Evolutionary conservation across 2,329 filamentous ascomycete genomes (phyloP).

Genomic region (Hyphodiscus sp.): DNA sequence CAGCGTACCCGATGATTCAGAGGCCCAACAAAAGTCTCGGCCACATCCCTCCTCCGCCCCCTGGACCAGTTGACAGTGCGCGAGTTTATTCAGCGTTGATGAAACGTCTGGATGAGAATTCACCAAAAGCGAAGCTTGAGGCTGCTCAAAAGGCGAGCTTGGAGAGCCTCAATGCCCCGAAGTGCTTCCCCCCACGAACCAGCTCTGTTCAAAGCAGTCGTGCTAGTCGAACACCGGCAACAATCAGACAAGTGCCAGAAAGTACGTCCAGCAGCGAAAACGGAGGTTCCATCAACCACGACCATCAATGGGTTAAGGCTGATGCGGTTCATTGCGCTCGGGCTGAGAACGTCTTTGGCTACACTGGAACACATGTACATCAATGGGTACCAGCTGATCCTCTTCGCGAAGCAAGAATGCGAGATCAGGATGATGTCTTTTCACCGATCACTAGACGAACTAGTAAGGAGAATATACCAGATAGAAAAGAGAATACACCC

Average conservation of each 20-base stretch:
- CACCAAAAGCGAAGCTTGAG: constrained; percentile 22
- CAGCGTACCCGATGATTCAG: constrained; percentile 21
- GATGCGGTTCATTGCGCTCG: constrained; percentile 9
- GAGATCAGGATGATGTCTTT: constrained; percentile 21
- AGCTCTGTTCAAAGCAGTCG: constrained; percentile 13
- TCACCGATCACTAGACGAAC: constrained; percentile 9
- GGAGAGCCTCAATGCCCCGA: constrained; percentile 11
- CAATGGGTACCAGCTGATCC: constrained; percentile 19
- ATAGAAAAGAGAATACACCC: constrained; percentile 13
- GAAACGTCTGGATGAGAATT: constrained; percentile 42
- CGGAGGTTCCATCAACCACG: neutral
- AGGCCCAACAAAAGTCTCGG: constrained; percentile 10
- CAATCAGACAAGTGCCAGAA: constrained; percentile 22
- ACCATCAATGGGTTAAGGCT: constrained; percentile 10
- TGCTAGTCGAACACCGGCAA: constrained; percentile 13
- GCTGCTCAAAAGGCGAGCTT: constrained; percentile 15
- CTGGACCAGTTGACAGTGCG: constrained; percentile 43
- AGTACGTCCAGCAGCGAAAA: constrained; percentile 3
- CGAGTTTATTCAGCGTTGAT: constrained; percentile 60
- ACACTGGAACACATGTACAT: constrained; percentile 14
- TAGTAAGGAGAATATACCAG: neutral
- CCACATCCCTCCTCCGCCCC: constrained; percentile 7
- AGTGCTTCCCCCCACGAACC: constrained; percentile 7
- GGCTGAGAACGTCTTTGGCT: constrained; percentile 11
- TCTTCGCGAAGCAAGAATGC: constrained; percentile 11